These are phyloP conservation scores for Debaryomyces coudertii DNA, from an alignment of 1,139 yeast species.

Conservation along the genomic window DNA sequence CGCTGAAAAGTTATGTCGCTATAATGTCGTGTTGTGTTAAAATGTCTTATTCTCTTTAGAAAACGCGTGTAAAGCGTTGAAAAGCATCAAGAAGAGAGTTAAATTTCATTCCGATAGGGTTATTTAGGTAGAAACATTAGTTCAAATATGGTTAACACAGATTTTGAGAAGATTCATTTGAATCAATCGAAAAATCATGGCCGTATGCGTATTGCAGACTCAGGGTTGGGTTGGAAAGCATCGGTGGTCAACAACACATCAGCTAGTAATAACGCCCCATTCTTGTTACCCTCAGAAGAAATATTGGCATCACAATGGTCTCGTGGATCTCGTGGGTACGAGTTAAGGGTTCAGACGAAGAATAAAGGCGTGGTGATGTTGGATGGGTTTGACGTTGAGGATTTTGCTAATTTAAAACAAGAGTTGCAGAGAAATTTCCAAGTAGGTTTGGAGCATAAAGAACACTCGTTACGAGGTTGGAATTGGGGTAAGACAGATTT, in stretches of 20 bases:
- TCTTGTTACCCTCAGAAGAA: conserved; percentile 83
- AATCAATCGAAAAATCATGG: conserved; percentile 87
- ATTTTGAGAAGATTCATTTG: conserved; percentile 84
- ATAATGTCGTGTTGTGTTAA: not conserved
- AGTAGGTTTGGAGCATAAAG: conserved; percentile 74
- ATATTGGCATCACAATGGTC: conserved; percentile 85
- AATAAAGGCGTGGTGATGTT: conserved; percentile 83
- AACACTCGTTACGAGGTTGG: conserved; percentile 97
- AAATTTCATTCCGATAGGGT: not conserved
- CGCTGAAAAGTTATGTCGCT: not conserved
- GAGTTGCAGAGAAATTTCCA: conserved; percentile 80
- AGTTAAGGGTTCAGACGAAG: conserved; percentile 84
- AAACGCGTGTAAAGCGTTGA: conserved; percentile 2
- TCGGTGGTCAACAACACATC: conserved; percentile 32
- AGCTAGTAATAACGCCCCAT: conserved; percentile 66
- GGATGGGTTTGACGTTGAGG: conserved; percentile 90
- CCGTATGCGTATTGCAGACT: conserved; percentile 89
- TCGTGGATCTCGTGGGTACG: conserved; percentile 90
- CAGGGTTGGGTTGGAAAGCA: conserved; percentile 97
- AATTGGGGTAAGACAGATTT: conserved; percentile 96
- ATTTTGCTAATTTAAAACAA: conserved; percentile 76
- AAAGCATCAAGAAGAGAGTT: conserved; percentile 1
- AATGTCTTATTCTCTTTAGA: not conserved
- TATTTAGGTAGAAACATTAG: not conserved
- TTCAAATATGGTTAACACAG: conserved; percentile 47